A percentile compares a stretch with the other conserved stretches of the same genome.
These are phyloP conservation scores for Sicyos baderoa DNA, from an alignment of 306 rosid genomes.

Conservation along the genomic window DNA sequence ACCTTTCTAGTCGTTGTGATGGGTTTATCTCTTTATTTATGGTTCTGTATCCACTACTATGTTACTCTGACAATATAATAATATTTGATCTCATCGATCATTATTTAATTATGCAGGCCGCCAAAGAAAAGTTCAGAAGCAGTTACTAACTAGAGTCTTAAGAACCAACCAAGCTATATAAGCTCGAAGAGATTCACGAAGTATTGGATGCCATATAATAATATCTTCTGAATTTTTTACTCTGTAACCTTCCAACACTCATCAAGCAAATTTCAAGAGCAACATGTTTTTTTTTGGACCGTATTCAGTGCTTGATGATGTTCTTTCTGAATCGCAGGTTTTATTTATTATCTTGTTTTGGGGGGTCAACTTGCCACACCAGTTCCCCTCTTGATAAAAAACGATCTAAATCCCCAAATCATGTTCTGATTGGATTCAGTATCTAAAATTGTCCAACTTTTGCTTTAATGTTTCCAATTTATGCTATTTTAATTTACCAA, in stretches of 20 bases:
- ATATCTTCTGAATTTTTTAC: background rate
- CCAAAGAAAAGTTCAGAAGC: background rate
- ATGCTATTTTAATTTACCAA: too few relatives aligned
- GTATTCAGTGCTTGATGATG: background rate
- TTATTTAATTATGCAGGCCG: background rate
- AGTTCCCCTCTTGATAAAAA: too few relatives aligned
- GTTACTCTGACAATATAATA: background rate
- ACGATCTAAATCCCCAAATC: too few relatives aligned
- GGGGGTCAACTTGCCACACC: too few relatives aligned
- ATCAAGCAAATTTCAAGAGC: background rate
- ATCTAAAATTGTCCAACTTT: too few relatives aligned
- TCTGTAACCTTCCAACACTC: background rate
- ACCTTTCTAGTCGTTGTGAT: background rate
- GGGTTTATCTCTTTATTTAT: too few relatives aligned
- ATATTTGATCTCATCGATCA: background rate
- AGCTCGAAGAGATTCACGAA: background rate
- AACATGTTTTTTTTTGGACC: background rate
- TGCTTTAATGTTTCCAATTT: too few relatives aligned
- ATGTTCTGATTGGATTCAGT: too few relatives aligned
- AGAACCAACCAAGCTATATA: background rate
- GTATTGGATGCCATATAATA: conserved; percentile 9
- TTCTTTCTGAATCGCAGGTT: background rate
- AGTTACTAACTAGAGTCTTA: background rate
- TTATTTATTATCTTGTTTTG: too few relatives aligned
- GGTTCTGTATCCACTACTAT: background rate